Evolutionary conservation across 169 alveolate species (phyloP).

Genomic region (Eimeria brunetti): DNA sequence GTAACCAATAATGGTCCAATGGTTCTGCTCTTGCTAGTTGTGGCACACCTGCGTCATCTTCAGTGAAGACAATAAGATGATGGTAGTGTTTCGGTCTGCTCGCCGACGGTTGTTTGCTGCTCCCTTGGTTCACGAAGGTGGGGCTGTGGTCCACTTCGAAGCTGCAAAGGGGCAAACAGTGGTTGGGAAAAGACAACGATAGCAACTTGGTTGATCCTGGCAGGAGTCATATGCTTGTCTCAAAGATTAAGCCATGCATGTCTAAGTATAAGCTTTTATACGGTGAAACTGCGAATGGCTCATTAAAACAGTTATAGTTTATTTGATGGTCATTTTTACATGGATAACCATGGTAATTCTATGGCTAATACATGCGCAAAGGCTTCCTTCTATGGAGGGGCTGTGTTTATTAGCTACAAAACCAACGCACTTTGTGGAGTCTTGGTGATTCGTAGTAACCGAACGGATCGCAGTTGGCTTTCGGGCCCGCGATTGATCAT

Average conservation of each 20-base stretch:
- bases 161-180: no score
- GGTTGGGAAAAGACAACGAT: conserved; percentile 74
- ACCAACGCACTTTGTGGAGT: conserved; percentile 78
- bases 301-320: conserved; percentile 88
- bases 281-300: conserved; percentile 90
- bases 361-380: conserved; percentile 79
- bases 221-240: conserved; percentile 98
- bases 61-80: no score
- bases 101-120: no score
- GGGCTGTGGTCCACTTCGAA: no score
- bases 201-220: conserved; percentile 98
- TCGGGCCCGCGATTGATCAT: conserved; percentile 80
- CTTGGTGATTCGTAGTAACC: conserved; percentile 79
- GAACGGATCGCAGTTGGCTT: conserved; percentile 77
- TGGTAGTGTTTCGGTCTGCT: no score
- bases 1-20: no score
- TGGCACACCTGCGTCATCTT: no score
- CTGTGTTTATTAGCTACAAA: conserved; percentile 74
- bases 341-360: conserved; percentile 79
- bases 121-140: no score
- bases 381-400: conserved; percentile 72
- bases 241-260: conserved; percentile 97
- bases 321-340: conserved; percentile 79
- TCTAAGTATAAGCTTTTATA: conserved; percentile 89
- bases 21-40: no score